phyloP scores from a whole-genome alignment of 176 grass and related monocot genomes.

The bread wheat (Triticum aestivum) region DNA sequence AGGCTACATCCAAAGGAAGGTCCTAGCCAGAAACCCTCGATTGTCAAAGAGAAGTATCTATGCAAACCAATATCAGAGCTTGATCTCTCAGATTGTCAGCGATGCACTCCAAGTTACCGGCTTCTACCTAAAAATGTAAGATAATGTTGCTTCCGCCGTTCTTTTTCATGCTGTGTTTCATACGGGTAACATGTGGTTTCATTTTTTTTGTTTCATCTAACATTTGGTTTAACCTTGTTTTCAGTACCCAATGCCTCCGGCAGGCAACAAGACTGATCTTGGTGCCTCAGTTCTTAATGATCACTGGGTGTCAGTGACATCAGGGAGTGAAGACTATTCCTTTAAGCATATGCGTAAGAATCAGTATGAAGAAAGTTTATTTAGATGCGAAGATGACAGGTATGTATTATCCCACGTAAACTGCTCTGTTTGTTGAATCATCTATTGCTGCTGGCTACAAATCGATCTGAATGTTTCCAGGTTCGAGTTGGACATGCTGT shows the following conservation, averaged over 20 bases:
- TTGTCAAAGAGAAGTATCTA: constrained; percentile 84
- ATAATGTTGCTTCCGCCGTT: background rate
- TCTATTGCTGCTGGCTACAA: constrained; percentile 12
- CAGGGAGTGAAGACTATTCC: constrained; percentile 99
- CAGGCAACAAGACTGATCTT: constrained; percentile 79
- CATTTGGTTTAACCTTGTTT: constrained; percentile 22
- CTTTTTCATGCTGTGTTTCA: background rate
- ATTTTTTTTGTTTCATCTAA: constrained; percentile 5
- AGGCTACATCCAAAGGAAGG: constrained; percentile 55
- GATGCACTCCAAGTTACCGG: constrained; percentile 91
- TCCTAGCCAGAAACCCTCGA: constrained; percentile 59
- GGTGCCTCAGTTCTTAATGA: constrained; percentile 87
- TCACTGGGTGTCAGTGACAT: constrained; percentile 97
- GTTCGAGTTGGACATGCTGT: constrained; percentile 97
- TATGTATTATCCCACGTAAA: constrained; percentile 28
- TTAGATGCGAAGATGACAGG: constrained; percentile 99
- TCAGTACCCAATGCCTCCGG: constrained; percentile 83
- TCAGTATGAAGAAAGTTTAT: constrained; percentile 99
- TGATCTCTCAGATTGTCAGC: constrained; percentile 89
- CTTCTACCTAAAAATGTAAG: constrained; percentile 95
- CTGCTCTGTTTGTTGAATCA: background rate
- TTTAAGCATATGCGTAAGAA: constrained; percentile 99
- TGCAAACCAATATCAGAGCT: constrained; percentile 97
- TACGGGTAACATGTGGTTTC: background rate
- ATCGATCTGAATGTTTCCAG: constrained; percentile 40